Conservation (phyloP, 1,284 basidiomycete species). For the Ganoderma sinense region DNA sequence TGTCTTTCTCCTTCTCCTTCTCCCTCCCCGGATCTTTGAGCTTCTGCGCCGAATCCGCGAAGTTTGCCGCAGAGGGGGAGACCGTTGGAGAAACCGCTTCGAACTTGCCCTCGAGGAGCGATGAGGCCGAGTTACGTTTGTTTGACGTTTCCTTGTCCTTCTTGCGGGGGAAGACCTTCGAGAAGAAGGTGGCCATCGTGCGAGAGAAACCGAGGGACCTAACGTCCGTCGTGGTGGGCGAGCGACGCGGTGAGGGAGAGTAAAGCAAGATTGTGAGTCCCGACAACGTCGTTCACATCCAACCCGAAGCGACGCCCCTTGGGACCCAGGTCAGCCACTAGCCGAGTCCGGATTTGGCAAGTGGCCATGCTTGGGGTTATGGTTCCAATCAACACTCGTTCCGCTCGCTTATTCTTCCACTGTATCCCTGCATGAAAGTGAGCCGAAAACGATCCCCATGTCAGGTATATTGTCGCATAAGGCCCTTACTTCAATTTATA, state of each 20-base stretch:
- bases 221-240: conserved; percentile 28
- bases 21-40: conserved; percentile 46
- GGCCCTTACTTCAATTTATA: too few relatives aligned
- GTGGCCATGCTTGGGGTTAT: conserved; percentile 1
- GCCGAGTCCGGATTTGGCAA: neutral
- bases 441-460: neutral
- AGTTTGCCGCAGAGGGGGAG: conserved; percentile 57
- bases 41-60: conserved; percentile 33
- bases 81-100: conserved; percentile 67
- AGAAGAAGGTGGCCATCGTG: conserved; percentile 76
- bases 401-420: neutral
- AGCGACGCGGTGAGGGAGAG: conserved; percentile 6
- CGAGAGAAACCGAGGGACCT: conserved; percentile 25
- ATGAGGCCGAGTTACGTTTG: conserved; percentile 48
- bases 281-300: neutral
- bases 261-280: neutral
- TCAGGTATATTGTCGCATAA: too few relatives aligned
- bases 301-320: neutral
- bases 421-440: neutral
- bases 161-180: conserved; percentile 79
- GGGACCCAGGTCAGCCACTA: neutral
- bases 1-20: conserved; percentile 49
- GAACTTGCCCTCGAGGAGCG: conserved; percentile 75
- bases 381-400: neutral
- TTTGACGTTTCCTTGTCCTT: conserved; percentile 60